phyloP scores from a whole-genome alignment of 1,284 basidiomycete species.

The Cutaneotrichosporon dermatis region DNA sequence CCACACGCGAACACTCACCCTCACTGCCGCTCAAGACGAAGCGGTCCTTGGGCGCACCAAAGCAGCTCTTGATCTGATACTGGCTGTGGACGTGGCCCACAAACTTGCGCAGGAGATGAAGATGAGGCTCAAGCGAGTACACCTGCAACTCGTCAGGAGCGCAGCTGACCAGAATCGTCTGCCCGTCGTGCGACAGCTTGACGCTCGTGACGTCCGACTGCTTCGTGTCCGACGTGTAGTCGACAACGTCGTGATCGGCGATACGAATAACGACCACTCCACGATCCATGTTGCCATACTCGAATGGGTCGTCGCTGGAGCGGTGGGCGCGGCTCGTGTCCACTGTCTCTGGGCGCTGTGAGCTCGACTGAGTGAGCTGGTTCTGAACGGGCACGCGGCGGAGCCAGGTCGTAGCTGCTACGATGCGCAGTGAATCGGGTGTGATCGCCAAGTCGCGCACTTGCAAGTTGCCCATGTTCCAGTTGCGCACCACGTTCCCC shows the following conservation, averaged over 20 bases:
- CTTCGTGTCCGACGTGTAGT: conserved; percentile 26
- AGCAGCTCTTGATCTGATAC: conserved; percentile 85
- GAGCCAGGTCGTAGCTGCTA: conserved; percentile 70
- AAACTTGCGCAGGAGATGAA: conserved; percentile 69
- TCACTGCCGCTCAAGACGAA: conserved; percentile 93
- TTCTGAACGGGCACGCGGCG: conserved; percentile 37
- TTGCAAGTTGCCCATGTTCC: conserved; percentile 72
- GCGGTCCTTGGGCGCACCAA: conserved; percentile 84
- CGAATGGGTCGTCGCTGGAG: conserved; percentile 11
- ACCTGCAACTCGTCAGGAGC: conserved; percentile 82
- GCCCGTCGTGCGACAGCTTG: conserved; percentile 79
- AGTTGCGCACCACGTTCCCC: conserved; percentile 65
- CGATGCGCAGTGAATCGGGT: conserved; percentile 74
- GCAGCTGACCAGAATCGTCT: conserved; percentile 80
- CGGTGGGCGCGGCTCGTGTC: background rate
- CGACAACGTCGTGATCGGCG: conserved; percentile 35
- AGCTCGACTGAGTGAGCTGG: conserved; percentile 39
- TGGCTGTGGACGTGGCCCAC: conserved; percentile 73
- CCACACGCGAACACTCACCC: conserved; percentile 55
- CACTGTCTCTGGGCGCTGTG: conserved; percentile 17
- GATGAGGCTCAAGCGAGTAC: conserved; percentile 66
- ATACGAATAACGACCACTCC: conserved; percentile 34
- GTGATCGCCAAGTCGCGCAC: conserved; percentile 82
- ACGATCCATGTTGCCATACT: conserved; percentile 41
- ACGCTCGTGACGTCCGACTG: conserved; percentile 68